Percentiles rank a stretch among this genome's conserved stretches.
Conservation (phyloP, 805 yeast species). For the Nakazawaea siamensis region DNA sequence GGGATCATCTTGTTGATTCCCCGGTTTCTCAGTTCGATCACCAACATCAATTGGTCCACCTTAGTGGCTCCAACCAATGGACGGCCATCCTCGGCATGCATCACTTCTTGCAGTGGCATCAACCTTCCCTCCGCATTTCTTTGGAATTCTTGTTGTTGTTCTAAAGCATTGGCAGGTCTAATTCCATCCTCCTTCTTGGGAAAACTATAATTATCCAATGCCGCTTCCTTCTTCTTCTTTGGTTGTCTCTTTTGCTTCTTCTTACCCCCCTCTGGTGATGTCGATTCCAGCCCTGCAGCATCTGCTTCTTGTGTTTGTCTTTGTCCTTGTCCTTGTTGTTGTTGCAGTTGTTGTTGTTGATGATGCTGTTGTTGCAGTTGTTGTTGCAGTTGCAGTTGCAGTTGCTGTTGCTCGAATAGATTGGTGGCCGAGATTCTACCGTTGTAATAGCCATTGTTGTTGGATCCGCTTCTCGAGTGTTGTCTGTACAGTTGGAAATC, state of each 20-base stretch:
- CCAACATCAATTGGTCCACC: constrained; percentile 85
- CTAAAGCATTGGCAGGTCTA: constrained; percentile 9
- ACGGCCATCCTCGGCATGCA: constrained; percentile 50
- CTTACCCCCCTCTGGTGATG: constrained; percentile 6
- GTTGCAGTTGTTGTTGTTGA: constrained; percentile 16
- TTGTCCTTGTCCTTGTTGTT: constrained; percentile 9
- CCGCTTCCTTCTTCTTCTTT: not conserved
- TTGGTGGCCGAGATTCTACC: constrained; percentile 3
- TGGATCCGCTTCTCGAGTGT: constrained; percentile 8
- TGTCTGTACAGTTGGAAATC: constrained; percentile 9
- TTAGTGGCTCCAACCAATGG: constrained; percentile 80
- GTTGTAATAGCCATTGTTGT: not conserved
- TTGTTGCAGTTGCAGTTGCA: constrained; percentile 6
- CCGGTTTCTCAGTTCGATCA: constrained; percentile 80
- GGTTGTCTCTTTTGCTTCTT: constrained; percentile 8
- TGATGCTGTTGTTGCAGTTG: constrained; percentile 10
- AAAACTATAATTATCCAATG: constrained; percentile 4
- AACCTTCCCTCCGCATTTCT: constrained; percentile 17
- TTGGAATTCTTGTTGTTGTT: constrained; percentile 14
- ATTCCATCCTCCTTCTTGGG: constrained; percentile 8
- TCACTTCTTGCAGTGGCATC: constrained; percentile 38
- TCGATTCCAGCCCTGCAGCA: too few relatives aligned
- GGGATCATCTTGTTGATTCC: constrained; percentile 59
- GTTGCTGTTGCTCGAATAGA: constrained; percentile 7
- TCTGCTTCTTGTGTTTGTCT: too few relatives aligned